phyloP scores from a whole-genome alignment of 306 rosid species.

The Neltuma alba region DNA sequence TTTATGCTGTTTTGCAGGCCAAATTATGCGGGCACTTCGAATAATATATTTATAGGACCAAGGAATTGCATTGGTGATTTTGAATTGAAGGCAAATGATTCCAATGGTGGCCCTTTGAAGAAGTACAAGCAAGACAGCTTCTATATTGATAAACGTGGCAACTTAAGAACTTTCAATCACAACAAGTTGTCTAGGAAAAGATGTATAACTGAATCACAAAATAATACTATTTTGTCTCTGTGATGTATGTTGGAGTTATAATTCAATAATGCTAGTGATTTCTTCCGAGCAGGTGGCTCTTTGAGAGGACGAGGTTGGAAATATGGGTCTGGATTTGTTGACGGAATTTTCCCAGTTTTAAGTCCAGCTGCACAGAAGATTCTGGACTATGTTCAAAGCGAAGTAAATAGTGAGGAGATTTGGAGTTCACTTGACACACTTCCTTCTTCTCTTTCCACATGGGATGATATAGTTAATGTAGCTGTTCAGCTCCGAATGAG shows the following conservation, averaged over 20 bases:
- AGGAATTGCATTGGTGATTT: slow-evolving; percentile 41
- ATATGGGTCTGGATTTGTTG: slow-evolving; percentile 96
- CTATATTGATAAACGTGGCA: slow-evolving; percentile 79
- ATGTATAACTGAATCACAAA: slow-evolving; percentile 47
- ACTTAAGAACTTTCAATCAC: slow-evolving; percentile 74
- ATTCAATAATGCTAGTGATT: slow-evolving; percentile 24
- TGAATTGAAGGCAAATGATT: slow-evolving; percentile 53
- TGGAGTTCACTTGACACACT: slow-evolving; percentile 70
- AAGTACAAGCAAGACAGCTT: slow-evolving; percentile 73
- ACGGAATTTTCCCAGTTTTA: slow-evolving; percentile 87
- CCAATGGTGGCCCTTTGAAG: slow-evolving; percentile 52
- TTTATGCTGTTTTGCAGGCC: slow-evolving; percentile 35
- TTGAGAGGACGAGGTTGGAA: slow-evolving; percentile 93
- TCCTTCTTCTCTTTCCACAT: slow-evolving; percentile 68
- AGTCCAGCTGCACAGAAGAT: slow-evolving; percentile 71
- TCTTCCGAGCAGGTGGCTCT: slow-evolving; percentile 75
- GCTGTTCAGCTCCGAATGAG: slow-evolving; percentile 87
- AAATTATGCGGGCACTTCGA: slow-evolving; percentile 37
- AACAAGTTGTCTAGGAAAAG: slow-evolving; percentile 83
- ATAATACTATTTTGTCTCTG: slow-evolving; percentile 2
- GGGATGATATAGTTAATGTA: slow-evolving; percentile 87
- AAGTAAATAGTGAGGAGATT: slow-evolving; percentile 50
- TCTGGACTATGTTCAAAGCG: slow-evolving; percentile 64
- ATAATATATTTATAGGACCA: slow-evolving; percentile 38
- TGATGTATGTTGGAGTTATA: slow-evolving; percentile 24